phyloP scores from a whole-genome alignment of 1,139 yeast species.

The Casaregolazyma suthepensis region DNA sequence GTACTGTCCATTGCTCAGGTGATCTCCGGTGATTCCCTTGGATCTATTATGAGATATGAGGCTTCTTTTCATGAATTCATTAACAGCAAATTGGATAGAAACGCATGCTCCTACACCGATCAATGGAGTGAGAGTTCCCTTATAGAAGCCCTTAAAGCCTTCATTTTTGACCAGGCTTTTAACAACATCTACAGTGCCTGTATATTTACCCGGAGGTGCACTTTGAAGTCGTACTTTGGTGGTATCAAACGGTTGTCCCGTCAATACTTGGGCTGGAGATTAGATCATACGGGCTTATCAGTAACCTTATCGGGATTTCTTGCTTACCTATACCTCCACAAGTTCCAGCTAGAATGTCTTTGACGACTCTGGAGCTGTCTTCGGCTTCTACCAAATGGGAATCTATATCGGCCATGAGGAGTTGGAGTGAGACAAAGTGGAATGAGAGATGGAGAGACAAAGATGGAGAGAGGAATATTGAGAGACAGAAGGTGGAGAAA shows the following conservation, averaged over 20 bases:
- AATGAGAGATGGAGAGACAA: not conserved
- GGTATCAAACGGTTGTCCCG: conserved; percentile 96
- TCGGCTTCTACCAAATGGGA: conserved; percentile 30
- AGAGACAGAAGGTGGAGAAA: not conserved
- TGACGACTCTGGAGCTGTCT: conserved; percentile 47
- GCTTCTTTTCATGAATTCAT: conserved; percentile 84
- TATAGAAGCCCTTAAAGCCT: conserved; percentile 77
- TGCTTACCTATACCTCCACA: conserved; percentile 65
- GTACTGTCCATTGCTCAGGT: conserved; percentile 48
- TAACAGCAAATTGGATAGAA: conserved; percentile 81
- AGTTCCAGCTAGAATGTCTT: conserved; percentile 86
- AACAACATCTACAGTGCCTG: conserved; percentile 72
- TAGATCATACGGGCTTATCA: not conserved
- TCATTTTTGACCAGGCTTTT: conserved; percentile 57
- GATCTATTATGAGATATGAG: conserved; percentile 42
- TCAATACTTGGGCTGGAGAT: conserved; percentile 69
- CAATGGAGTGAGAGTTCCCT: conserved; percentile 82
- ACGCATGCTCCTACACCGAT: conserved; percentile 93
- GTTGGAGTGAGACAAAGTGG: not conserved
- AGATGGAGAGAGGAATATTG: not conserved
- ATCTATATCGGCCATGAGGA: conserved; percentile 28
- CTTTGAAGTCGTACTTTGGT: conserved; percentile 88
- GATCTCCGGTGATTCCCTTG: conserved; percentile 35
- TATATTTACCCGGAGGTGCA: conserved; percentile 69
- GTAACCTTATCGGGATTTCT: not conserved